Conservation (phyloP, 2,329 filamentous ascomycete genomes). For the Botrytis porri region DNA sequence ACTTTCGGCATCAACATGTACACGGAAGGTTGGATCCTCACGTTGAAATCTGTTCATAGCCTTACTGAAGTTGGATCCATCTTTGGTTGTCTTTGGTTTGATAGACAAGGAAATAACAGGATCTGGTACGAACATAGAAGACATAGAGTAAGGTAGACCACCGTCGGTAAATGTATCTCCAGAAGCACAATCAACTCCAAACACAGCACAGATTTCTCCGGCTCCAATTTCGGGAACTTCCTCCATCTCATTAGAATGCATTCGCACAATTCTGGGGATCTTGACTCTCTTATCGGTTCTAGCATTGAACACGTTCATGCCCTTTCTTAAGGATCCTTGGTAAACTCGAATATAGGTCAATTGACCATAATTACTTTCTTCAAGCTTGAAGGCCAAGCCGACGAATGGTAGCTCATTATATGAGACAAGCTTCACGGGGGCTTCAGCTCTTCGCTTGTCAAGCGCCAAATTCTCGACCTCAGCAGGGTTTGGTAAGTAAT, state of each 20-base stretch:
- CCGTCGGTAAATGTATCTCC: constrained; percentile 98
- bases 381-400: constrained; percentile 95
- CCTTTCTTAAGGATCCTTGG: constrained; percentile 86
- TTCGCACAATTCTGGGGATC: constrained; percentile 93
- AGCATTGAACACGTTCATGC: constrained; percentile 88
- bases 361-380: constrained; percentile 98
- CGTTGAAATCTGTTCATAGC: constrained; percentile 98
- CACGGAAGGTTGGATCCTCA: constrained; percentile 95
- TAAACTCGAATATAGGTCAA: constrained; percentile 98
- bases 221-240: constrained; percentile 89
- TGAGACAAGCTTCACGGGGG: constrained; percentile 80
- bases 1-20: constrained; percentile 86
- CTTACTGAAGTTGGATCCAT: constrained; percentile 93
- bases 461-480: constrained; percentile 88
- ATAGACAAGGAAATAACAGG: constrained; percentile 98
- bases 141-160: constrained; percentile 88
- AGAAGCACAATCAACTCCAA: constrained; percentile 95
- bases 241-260: constrained; percentile 99
- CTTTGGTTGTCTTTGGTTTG: constrained; percentile 89
- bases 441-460: constrained; percentile 75
- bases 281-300: constrained; percentile 94
- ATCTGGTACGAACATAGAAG: constrained; percentile 96
- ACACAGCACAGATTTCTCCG: constrained; percentile 97
- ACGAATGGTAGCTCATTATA: constrained; percentile 95
- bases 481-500: constrained; percentile 89